Evolutionary conservation across 352 stramenopile genomes (phyloP), one percentile per base, ranked within the genome.

Genomic region (Phytopythium litorale): DNA sequence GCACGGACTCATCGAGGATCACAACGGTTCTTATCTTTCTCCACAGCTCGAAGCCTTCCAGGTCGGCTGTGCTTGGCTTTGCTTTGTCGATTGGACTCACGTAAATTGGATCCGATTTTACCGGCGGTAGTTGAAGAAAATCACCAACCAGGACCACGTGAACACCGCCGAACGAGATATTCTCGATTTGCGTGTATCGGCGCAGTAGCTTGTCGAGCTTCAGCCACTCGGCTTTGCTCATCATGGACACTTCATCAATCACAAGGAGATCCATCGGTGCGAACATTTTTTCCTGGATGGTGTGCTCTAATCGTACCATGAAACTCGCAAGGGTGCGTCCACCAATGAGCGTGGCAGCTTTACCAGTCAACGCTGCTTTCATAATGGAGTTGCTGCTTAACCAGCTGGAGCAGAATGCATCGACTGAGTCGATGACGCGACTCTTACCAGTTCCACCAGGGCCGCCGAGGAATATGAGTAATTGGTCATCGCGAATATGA

Each of bases 1-100:
- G 46, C 25, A 70, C 61, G 4, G 32, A 66, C 15, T 75, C 68
- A 3, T 60, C 49, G 4, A 62, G 56, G 4, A 56, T 9, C 18
- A 62, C 45, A 7, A 62, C 45, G 43, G 37, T 45, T 2, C 4
- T n/a, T 18, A 62, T 49, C n/a, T 21, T 15, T 7, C 56, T 45
- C 56, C 56, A 62, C 11, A 62, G 33, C 23, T 62, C 46, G 33
- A 62, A 62, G 3, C 56, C 56, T n/a, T 56, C 56, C n/a, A 56
- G 21, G 46, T 62, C 45, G n/a, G 21, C 19, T 1, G 18, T 28
- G 28, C 32, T 62, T 11, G 56, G 40, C 4, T 4, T 23, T 3
- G 28, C 6, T 28, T 61, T 61, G 28, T 7, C 9, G 28, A 5
- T n/a, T 1, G 56, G 56, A 28, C 55, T 30, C 7, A 62, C 15